A percentile compares a stretch with the other conserved stretches of the same genome.
Conservation (phyloP, 805 yeast genomes). For the Spathaspora passalidarum region DNA sequence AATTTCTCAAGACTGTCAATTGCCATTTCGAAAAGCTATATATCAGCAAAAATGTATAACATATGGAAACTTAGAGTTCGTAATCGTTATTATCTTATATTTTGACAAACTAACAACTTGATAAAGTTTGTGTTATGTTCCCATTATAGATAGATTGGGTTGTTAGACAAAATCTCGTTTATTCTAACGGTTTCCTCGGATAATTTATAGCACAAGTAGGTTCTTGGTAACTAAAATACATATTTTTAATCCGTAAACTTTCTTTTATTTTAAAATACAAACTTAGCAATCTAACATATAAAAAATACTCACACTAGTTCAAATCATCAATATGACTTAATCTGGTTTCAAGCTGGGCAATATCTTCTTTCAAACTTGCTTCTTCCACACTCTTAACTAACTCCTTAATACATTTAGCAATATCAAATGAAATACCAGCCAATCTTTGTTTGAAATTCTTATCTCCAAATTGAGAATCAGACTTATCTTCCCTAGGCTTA, state of each 20-base stretch:
- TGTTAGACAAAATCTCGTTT: too few species aligned
- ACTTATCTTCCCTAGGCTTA: slow-evolving; percentile 31
- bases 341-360: slow-evolving; percentile 74
- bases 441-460: slow-evolving; percentile 87
- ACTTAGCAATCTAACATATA: background rate
- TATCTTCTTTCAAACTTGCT: slow-evolving; percentile 83
- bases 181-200: background rate
- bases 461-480: slow-evolving; percentile 71
- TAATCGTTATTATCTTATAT: too few species aligned
- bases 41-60: too few species aligned
- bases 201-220: background rate
- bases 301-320: slow-evolving; percentile 9
- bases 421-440: slow-evolving; percentile 94
- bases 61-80: too few species aligned
- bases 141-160: too few species aligned
- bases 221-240: background rate
- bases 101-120: too few species aligned
- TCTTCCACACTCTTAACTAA: slow-evolving; percentile 95
- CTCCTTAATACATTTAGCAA: slow-evolving; percentile 94
- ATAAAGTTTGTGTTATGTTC: too few species aligned
- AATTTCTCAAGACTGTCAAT: too few species aligned
- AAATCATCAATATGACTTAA: slow-evolving; percentile 33
- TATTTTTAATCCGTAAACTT: background rate
- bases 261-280: background rate
- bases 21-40: too few species aligned